Evolutionary conservation across 1,284 basidiomycete species (phyloP).

Genomic region (Ceratorhiza oryzae-sativae): DNA sequence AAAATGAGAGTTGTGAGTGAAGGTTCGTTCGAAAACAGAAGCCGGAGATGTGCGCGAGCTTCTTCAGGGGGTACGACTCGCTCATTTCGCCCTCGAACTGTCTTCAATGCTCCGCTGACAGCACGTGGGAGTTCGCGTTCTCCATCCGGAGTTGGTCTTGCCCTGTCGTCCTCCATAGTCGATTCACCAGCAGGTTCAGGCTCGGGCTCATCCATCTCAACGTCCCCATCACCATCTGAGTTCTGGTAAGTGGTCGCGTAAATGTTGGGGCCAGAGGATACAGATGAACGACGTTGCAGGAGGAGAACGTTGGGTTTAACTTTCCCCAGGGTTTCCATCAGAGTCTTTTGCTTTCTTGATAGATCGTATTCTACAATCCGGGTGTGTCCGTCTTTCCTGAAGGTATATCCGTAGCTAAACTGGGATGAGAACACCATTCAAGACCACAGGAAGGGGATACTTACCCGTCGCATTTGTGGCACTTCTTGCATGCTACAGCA

Average conservation of each 20-base stretch:
- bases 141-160: slow-evolving; percentile 60
- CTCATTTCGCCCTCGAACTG: slow-evolving; percentile 78
- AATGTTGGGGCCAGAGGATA: slow-evolving; percentile 31
- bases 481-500: slow-evolving; percentile 69
- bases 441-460: slow-evolving; percentile 50
- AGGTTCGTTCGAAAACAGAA: slow-evolving; percentile 85
- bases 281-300: slow-evolving; percentile 42
- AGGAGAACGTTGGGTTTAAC: slow-evolving; percentile 74
- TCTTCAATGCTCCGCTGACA: slow-evolving; percentile 81
- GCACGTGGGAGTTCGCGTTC: slow-evolving; percentile 60
- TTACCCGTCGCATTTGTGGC: slow-evolving; percentile 81
- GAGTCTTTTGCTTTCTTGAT: slow-evolving; percentile 76
- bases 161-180: slow-evolving; percentile 57
- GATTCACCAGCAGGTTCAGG: slow-evolving; percentile 47
- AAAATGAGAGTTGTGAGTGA: slow-evolving; percentile 87
- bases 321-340: slow-evolving; percentile 63
- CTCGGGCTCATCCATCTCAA: slow-evolving; percentile 43
- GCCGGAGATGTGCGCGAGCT: slow-evolving; percentile 90
- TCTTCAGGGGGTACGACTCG: slow-evolving; percentile 90
- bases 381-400: slow-evolving; percentile 92
- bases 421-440: slow-evolving; percentile 15
- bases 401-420: slow-evolving; percentile 78
- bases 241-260: slow-evolving; percentile 39
- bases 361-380: slow-evolving; percentile 96
- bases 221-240: slow-evolving; percentile 40